Base-by-base conservation (phyloP, 176 grass and related monocot genomes). In the Melocanna baccifera region DNA sequence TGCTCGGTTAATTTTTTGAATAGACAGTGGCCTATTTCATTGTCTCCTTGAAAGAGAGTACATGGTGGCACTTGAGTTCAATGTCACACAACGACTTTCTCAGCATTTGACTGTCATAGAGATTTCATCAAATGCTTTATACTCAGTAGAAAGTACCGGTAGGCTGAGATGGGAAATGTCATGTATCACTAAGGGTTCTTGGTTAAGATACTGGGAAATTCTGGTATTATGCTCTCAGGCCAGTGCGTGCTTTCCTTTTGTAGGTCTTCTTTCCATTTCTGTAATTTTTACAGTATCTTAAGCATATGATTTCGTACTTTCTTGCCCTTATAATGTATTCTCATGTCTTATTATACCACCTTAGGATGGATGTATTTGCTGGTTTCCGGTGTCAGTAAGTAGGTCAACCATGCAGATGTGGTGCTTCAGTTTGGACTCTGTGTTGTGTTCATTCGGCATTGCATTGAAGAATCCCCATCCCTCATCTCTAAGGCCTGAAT, bases 291-390 rank as follows among this genome's bases (percentile, higher is more conserved):
- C 9, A 34, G 4, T 34, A 34, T 46, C 29, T 61, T 75, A 42
- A 28, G 30, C 29, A 62, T 75, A 80, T 69, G 19, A 25, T 61
- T 88, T 19, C 2, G 10, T 32, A 57, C 30, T 67, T 8, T 15
- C 6, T 45, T 79, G 3, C 9, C 7, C 18, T 84, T 89, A n/a
- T 68, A 25, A 13, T 75, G 32, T 85, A 55, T 52, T 65, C 41
- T 81, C 63, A 47, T 81, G 51, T 12, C 30, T 71, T 80, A 22
- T 79, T 50, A 19, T 71, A 16, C 69, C 18, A 51, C 18, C 48
- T 55, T 77, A 94, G 96, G 96, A 98, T 98, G 93, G 93, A 68
- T 90, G 88, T 26, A 65, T 98, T 76, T 98, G 96, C 80, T 93
- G 87, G 89, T 95, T 93, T 34, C 32, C 32, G 32, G 32, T 34